phyloP scores from a whole-genome alignment of 202 grass and related monocot species.

The Carex sylvatica region DNA sequence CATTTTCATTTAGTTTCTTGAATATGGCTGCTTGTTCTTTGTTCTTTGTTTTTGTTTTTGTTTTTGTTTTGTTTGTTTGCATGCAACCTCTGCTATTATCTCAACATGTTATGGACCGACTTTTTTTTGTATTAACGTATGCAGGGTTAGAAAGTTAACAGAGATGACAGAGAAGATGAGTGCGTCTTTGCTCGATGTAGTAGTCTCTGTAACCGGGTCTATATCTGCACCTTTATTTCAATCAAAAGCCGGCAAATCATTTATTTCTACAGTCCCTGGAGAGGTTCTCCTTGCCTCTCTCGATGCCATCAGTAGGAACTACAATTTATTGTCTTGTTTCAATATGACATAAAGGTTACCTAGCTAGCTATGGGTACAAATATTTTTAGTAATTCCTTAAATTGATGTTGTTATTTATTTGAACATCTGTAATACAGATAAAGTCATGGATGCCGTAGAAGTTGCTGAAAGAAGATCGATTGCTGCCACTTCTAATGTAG shows the following conservation, averaged over 20 bases:
- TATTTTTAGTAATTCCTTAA: not conserved
- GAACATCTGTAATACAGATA: constrained; percentile 39
- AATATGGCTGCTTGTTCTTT: not conserved
- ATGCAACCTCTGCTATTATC: not conserved
- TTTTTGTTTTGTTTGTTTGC: not conserved
- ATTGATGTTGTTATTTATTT: not conserved
- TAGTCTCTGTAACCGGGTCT: constrained; percentile 62
- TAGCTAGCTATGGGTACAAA: not conserved
- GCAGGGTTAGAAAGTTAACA: constrained; percentile 79
- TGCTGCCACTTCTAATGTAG: constrained; percentile 62
- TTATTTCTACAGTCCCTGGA: constrained; percentile 60
- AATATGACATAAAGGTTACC: not conserved
- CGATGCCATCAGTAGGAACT: constrained; percentile 71
- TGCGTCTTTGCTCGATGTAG: constrained; percentile 62
- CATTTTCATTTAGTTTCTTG: no score
- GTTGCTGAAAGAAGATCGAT: constrained; percentile 69
- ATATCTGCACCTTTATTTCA: constrained; percentile 61
- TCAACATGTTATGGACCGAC: not conserved
- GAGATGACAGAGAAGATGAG: constrained; percentile 97
- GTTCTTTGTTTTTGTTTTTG: not conserved
- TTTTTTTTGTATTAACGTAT: not conserved
- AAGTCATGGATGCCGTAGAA: constrained; percentile 83
- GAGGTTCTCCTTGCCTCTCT: constrained; percentile 77
- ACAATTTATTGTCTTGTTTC: not conserved
- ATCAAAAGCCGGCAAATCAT: constrained; percentile 62